phyloP scores from a whole-genome alignment of 2,329 filamentous ascomycete species.

The Colletotrichum sp. region DNA sequence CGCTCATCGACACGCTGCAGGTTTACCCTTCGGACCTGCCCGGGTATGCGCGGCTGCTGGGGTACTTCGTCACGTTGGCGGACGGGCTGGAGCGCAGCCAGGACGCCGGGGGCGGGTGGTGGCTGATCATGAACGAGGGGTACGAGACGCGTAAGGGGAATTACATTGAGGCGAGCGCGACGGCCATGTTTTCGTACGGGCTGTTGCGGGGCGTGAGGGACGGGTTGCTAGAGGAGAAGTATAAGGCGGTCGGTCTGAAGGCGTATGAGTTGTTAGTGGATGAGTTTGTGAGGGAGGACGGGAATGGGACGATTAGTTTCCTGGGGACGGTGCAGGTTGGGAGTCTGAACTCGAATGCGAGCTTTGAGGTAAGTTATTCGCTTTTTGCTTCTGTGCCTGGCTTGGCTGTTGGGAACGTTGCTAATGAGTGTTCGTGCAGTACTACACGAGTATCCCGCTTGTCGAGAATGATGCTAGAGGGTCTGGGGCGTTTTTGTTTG shows the following conservation, averaged over 20 bases:
- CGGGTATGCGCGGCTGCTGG: constrained; percentile 38
- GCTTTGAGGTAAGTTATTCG: constrained; percentile 47
- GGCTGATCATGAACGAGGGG: constrained; percentile 58
- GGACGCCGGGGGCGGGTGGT: constrained; percentile 58
- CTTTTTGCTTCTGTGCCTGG: background rate
- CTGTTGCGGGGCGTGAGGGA: constrained; percentile 44
- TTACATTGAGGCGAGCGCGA: constrained; percentile 65
- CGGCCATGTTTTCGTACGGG: constrained; percentile 62
- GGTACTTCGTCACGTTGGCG: constrained; percentile 45
- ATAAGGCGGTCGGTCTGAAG: constrained; percentile 35
- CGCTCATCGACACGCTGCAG: constrained; percentile 55
- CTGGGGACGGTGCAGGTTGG: constrained; percentile 59
- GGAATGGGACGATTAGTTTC: constrained; percentile 53
- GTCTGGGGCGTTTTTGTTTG: constrained; percentile 3
- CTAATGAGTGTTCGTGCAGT: background rate
- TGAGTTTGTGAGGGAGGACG: constrained; percentile 49
- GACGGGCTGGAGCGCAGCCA: constrained; percentile 45
- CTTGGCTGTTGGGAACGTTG: background rate
- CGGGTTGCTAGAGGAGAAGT: constrained; percentile 43
- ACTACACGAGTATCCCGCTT: constrained; percentile 2
- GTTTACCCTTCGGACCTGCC: constrained; percentile 42
- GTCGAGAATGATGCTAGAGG: constrained; percentile 9
- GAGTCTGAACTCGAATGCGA: constrained; percentile 52
- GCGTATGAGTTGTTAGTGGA: constrained; percentile 41
- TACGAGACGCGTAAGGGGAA: constrained; percentile 56